Percentiles rank a stretch among this genome's conserved stretches.
Conservation (phyloP, 495 filamentous ascomycete species). For the Pseudevernia furfuracea region DNA sequence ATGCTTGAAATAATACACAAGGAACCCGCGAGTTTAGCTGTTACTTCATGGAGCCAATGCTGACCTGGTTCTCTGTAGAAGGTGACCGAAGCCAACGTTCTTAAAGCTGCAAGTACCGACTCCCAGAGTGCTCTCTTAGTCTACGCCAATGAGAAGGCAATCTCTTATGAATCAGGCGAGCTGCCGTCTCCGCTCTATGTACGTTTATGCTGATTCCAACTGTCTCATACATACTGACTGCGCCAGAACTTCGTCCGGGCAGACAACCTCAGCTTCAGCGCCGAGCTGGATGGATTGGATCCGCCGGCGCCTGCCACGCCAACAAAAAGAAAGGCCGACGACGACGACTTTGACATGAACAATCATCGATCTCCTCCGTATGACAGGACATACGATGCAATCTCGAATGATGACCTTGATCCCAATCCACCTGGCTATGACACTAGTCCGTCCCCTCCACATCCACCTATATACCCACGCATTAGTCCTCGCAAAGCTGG, state of each 20-base stretch:
- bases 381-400: constrained; percentile 10
- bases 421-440: constrained; percentile 7
- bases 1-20: not conserved
- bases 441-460: constrained; percentile 9
- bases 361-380: constrained; percentile 18
- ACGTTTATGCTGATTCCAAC: not conserved
- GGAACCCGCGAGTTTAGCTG: not conserved
- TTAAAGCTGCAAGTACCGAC: constrained; percentile 46
- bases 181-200: constrained; percentile 32
- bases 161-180: constrained; percentile 31
- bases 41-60: not conserved
- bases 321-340: constrained; percentile 23
- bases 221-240: not conserved
- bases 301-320: constrained; percentile 15
- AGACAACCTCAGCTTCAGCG: constrained; percentile 42
- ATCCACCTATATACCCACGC: constrained; percentile 9
- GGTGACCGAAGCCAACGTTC: constrained; percentile 44
- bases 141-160: constrained; percentile 44
- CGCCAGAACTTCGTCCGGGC: constrained; percentile 40
- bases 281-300: constrained; percentile 33
- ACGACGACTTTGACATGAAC: constrained; percentile 16
- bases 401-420: constrained; percentile 12
- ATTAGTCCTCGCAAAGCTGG: constrained; percentile 9
- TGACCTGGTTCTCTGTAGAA: constrained; percentile 23
- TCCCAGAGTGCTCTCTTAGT: constrained; percentile 41